A percentile compares a stretch with the other conserved stretches of the same genome.
Evolutionary conservation across 208 protist genomes (phyloP).

Genomic region (Trypanosoma boissoni): DNA sequence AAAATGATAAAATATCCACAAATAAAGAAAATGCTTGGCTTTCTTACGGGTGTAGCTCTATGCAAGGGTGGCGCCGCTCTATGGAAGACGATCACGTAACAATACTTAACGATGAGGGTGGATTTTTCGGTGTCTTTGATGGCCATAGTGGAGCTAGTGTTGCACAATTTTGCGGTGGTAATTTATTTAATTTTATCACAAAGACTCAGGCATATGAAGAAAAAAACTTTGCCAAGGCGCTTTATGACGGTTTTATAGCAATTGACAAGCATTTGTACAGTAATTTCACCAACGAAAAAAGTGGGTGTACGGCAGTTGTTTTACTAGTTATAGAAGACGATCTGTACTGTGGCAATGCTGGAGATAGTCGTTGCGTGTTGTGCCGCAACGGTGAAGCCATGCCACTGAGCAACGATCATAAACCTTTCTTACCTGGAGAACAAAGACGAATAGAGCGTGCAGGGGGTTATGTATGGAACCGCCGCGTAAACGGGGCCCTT

Average conservation of each 20-base stretch:
- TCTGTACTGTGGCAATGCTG: conserved; percentile 91
- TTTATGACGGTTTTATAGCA: conserved; percentile 86
- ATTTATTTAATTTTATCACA: conserved; percentile 73
- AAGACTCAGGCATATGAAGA: conserved; percentile 55
- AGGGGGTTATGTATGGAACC: conserved; percentile 89
- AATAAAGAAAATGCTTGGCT: conserved; percentile 64
- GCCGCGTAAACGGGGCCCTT: conserved; percentile 93
- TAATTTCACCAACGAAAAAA: conserved; percentile 47
- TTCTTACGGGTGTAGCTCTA: conserved; percentile 67
- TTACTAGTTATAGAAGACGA: conserved; percentile 73
- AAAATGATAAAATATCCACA: conserved; percentile 67
- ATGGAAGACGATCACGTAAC: conserved; percentile 93
- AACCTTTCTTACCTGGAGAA: conserved; percentile 82
- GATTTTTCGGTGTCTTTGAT: conserved; percentile 91
- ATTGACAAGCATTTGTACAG: conserved; percentile 75
- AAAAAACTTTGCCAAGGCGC: conserved; percentile 52
- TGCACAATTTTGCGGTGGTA: conserved; percentile 72
- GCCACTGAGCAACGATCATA: conserved; percentile 93
- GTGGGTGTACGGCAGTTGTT: conserved; percentile 86
- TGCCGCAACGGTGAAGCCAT: conserved; percentile 82
- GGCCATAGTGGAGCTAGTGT: conserved; percentile 82
- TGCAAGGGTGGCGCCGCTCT: conserved; percentile 88
- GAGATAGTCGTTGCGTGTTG: conserved; percentile 89
- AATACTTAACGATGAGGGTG: conserved; percentile 60
- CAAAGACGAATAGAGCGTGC: conserved; percentile 86